Evolutionary conservation across 257 asterid species (phyloP), one percentile per base, ranked within the genome.

Genomic region (Scutellaria baicalensis): DNA sequence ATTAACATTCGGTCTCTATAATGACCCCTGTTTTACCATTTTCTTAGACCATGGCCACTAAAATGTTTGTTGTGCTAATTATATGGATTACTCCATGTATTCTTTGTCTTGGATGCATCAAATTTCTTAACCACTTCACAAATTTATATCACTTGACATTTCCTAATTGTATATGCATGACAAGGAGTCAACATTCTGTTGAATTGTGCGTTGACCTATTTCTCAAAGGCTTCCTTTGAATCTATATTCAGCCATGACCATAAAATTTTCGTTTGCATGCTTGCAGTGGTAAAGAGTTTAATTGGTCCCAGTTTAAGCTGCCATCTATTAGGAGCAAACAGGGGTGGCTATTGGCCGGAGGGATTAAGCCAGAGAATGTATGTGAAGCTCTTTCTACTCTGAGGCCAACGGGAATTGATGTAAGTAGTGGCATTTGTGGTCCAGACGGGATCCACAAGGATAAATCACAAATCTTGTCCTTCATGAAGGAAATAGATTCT

Each of bases 311-410:
- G 72, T 92, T 95, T 74, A 81, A 84, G 86, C 75, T 83, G 52
- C 95, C 99, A 6, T 79, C 71, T 5, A 78, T 92, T 49, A 70
- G 56, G 66, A 89, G 98, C 84, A 92, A 88, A 83, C 68, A 62
- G 1, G 96, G 99, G 69, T 92, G 98, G 99, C 83, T 92, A 6
- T 80, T 92, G 68, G 99, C 97, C 0, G 96, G 99, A 75, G 99
- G 99, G 17, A 85, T 89, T 55, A 80, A 78, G 66, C 96, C 92
- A 3, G 86, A 83, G 68, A 95, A 92, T 56, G 96, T 68, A 9
- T 74, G 59, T 7, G 86, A 86, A 77, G 97, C 95, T 17, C 84
- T 91, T 64, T 80, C 88, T 4, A 81, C 84, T 21, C 90, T 94
- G 12, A 83, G 62, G 62, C 99, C 99, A 14, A 71, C 85, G 17